Base-by-base conservation (phyloP, 495 filamentous ascomycete genomes). In the Acidomyces sp. region DNA sequence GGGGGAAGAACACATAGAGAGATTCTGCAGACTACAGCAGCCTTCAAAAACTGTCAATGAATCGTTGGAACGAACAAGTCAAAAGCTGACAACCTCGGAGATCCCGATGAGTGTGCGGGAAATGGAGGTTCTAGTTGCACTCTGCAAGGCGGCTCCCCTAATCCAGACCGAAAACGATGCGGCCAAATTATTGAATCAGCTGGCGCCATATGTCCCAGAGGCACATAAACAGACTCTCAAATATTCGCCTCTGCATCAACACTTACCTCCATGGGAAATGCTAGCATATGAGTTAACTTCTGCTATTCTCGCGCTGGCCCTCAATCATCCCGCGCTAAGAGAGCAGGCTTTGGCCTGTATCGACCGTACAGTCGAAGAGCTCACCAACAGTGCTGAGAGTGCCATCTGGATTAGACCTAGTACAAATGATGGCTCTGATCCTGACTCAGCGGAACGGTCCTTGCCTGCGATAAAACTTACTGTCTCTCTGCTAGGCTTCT, bases 181-280 rank as follows among this genome's bases (percentile, higher is more conserved):
- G 28, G 70, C 79, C 51, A 78, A 72, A 54, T 69, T 96, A 24
- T 68, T 75, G 13, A 59, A 63, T 3, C 85, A 87, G 53, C 61
- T 97, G 24, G 70, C 77, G 10, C 80, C 75, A 6, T 95, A 95
- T 59, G 65, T 95, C 24, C 71, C 81, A 39, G 84, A 94, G 54
- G 78, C 82, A 10, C 79, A 82, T 46, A 66, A 68, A 35, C 90
- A 95, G 55, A 55, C 69, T 18, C 81, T 96, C 46, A 72, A 73
- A 6, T 63, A 75, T 2, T 93, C 87, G 30, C 83, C 88, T 0
- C 82, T 82, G 56, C 76, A 95, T 42, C 78, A 75, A 26, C 76
- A 71, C 44, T 73, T 93, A 9, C 93, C 88, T 2, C 92, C 90
- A 11, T 90, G 83, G 73, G 90, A 96, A 62, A 68, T 74, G 1